phyloP scores from a whole-genome alignment of 176 grass and related monocot genomes.

The Neostapfia colusana region DNA sequence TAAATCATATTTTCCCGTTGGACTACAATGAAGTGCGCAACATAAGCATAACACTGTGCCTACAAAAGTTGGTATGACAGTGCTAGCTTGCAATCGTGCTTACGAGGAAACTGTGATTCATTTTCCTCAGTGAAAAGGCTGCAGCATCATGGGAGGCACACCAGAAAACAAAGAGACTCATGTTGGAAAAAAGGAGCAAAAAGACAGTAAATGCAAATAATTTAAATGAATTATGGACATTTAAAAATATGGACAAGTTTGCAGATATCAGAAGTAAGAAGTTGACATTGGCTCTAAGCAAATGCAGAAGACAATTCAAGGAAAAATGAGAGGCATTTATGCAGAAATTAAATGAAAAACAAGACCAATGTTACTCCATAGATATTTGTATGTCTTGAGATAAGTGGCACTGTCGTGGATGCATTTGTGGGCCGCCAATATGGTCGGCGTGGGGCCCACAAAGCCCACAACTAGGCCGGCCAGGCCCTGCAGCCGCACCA shows the following conservation, averaged over 20 bases:
- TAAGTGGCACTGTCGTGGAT: too few species aligned
- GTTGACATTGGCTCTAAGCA: not conserved
- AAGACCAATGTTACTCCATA: not conserved
- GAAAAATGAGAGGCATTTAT: not conserved
- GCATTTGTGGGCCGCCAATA: too few species aligned
- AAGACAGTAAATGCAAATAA: not conserved
- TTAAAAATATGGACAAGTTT: not conserved
- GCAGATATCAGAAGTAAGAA: slow-evolving; percentile 7
- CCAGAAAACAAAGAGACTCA: slow-evolving; percentile 1
- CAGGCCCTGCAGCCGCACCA: too few species aligned
- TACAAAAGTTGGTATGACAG: not conserved
- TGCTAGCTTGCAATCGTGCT: not conserved
- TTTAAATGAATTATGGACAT: not conserved
- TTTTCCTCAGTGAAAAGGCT: not conserved
- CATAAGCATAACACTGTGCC: not conserved
- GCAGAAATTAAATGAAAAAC: not conserved
- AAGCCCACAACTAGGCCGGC: too few species aligned
- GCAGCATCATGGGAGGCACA: not conserved
- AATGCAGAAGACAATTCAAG: not conserved
- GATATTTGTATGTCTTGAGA: not conserved
- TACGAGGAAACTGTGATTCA: not conserved
- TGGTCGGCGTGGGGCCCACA: too few species aligned
- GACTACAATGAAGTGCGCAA: not conserved
- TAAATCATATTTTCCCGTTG: not conserved
- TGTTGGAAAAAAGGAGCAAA: slow-evolving; percentile 1